Base-by-base conservation (phyloP, 1,284 basidiomycete species). In the Cryptococcus neoformans region DNA sequence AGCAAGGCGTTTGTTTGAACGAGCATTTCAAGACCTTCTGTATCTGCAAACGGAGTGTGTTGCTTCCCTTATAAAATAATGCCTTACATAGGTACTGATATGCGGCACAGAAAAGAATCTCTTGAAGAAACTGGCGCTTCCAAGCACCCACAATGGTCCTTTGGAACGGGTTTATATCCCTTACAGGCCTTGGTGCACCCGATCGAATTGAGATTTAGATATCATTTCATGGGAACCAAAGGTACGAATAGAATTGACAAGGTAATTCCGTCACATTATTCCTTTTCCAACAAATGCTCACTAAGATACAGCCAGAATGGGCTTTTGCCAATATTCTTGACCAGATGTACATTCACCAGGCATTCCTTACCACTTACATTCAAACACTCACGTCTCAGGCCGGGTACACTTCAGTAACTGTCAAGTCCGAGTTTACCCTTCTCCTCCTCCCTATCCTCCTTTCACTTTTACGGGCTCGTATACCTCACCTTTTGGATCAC, bases 221-320 rank as follows among this genome's bases (percentile, higher is more conserved):
- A 90, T 74, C 96, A 99, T 70, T 99, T 99, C 67, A 92, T 97
- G 62, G 86, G 89, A 0, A 81, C 84, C 11, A 82, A 91, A 39
- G 84, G 87, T 60, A 99, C 95, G 0, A 99, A 97, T 75, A 83
- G 92, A 49, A 77, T 95, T 6, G 95, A 98, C 79, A 99, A 96
- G 84, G 91, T 88, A 47, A 35, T 72, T 64, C 44, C 34, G 50
- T 5, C 40, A 41, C 11, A 11, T 16, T 12, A 41, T 11, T 41
- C 40, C 16, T 41, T 41, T 49, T 41, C 41, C 44, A 41, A 45
- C 4, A 28, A 28, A 28, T 4, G 28, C 28, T 28, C 28, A 28
- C 28, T n/a, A 49, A 17, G 17, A 11, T 55, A 21, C 68, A 93
- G 89, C 95, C 95, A 0, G 96, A 98, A 75, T 99, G 95, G 92